Percentiles rank a stretch among this genome's conserved stretches.
phyloP scores from a whole-genome alignment of 179 eudicot species.

The Patellifolia procumbens region DNA sequence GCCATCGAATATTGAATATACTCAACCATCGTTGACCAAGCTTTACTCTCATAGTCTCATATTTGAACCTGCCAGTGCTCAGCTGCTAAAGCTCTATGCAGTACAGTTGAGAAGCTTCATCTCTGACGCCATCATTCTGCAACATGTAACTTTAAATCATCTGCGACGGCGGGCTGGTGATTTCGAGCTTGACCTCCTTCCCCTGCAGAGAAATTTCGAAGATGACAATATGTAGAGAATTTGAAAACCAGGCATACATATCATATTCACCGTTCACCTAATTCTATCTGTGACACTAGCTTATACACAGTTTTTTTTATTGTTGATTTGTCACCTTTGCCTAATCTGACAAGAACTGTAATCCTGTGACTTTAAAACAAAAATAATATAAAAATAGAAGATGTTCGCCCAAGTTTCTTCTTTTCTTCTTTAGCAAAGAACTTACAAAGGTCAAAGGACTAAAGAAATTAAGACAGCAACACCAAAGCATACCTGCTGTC shows the following conservation, averaged over 20 bases:
- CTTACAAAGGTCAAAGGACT: conserved; percentile 1
- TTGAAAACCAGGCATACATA: background rate
- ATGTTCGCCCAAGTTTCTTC: background rate
- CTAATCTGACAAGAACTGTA: background rate
- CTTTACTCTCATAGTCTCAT: background rate
- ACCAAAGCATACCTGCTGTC: conserved; percentile 57
- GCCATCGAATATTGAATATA: background rate
- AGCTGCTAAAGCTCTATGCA: background rate
- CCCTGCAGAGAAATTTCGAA: conserved; percentile 44
- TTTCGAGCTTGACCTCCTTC: conserved; percentile 69
- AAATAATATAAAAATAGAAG: background rate
- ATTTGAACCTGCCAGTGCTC: background rate
- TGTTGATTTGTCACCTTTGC: background rate
- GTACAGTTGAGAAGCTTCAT: background rate
- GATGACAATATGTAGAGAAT: background rate
- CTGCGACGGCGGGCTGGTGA: conserved; percentile 68
- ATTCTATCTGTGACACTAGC: background rate
- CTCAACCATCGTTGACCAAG: no score
- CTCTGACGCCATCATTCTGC: background rate
- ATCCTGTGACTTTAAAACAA: background rate
- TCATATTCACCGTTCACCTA: conserved; percentile 3
- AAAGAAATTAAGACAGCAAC: conserved; percentile 6
- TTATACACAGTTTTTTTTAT: background rate
- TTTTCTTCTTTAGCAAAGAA: background rate
- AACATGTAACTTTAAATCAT: conserved; percentile 22